Evolutionary conservation across 768 basidiomycete genomes (phyloP), one percentile per base, ranked within the genome.

Genomic region (Austroboletus festivus): DNA sequence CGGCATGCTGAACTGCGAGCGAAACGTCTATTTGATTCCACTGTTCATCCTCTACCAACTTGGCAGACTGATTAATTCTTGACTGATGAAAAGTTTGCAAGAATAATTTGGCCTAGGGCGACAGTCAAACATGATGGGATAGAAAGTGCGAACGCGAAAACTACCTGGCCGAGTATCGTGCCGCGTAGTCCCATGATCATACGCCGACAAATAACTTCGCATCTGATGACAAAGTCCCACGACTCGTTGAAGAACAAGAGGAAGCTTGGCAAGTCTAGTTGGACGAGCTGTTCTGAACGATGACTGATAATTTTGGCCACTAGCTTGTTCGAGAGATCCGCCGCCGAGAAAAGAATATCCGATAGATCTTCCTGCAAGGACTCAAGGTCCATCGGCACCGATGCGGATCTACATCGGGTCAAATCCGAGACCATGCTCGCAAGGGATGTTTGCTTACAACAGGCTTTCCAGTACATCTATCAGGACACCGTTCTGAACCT

Each of bases 111-210:
- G 93, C 89, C 85, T 93, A 28, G 19, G 35, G 57, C 31, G 45
- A 45, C 19, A 33, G 33, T 42, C 31, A 53, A 31, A 53, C 42
- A 38, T 18, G 15, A 30, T 18, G 15, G 10, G 24, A 20, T 18
- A 20, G 40, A 31, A 33, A 23, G 38, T n/a, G 38, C 22, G 20
- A 44, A 22, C 33, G 38, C 57, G 11, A 49, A 53, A 61, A 69
- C 35, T 54, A 88, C 88, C 76, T 95, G 94, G 45, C 82, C 76
- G 38, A 94, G 83, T 43, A 93, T 79, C 2, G 82, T 87, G 5
- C 93, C 94, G 49, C 96, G 74, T 26, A 98, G 72, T 6, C 91
- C 87, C 47, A 97, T 90, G 49, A 97, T 93, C 92, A 98, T 97
- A 55, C 86, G 75, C 46, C 83, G 77, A 54, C 87, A 90, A 23